Percentiles rank a stretch among this genome's conserved stretches.
Conservation (phyloP, 1,284 basidiomycete genomes). For the Coniferiporia weirii region DNA sequence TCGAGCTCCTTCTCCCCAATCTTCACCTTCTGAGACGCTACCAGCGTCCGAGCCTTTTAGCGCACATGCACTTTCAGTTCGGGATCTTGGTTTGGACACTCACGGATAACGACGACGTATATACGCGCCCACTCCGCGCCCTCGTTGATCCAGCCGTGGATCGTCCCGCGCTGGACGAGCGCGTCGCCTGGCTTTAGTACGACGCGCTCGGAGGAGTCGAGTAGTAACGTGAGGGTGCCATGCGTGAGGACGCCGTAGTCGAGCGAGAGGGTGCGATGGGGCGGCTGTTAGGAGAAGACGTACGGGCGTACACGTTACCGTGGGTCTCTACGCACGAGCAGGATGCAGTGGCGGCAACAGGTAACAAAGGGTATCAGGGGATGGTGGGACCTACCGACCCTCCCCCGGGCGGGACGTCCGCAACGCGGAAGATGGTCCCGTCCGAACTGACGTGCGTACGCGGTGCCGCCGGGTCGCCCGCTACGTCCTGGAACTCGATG, state of each 20-base stretch:
- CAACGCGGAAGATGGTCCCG: not conserved
- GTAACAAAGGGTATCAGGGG: too few relatives aligned
- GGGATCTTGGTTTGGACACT: too few relatives aligned
- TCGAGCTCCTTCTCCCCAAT: conserved; percentile 14
- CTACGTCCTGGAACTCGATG: not conserved
- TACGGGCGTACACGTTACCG: too few relatives aligned
- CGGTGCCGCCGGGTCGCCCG: not conserved
- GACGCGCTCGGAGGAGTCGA: conserved; percentile 8
- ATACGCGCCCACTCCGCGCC: conserved; percentile 16
- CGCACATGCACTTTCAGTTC: too few relatives aligned
- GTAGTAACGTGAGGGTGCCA: conserved; percentile 19
- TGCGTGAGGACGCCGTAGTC: conserved; percentile 23
- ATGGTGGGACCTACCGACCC: not conserved
- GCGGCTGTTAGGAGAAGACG: conserved; percentile 6
- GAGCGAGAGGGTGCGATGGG: conserved; percentile 22
- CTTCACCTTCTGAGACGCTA: conserved; percentile 16
- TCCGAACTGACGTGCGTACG: not conserved
- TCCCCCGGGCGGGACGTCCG: not conserved
- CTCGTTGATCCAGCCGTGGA: conserved; percentile 22
- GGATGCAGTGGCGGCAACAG: too few relatives aligned
- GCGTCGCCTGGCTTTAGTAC: conserved; percentile 3
- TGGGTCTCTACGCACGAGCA: too few relatives aligned
- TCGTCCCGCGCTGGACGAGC: conserved; percentile 20
- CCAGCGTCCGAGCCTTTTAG: too few relatives aligned
- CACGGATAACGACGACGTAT: too few relatives aligned